phyloP scores from a whole-genome alignment of 75 land plant species.

The Larix kaempferi region DNA sequence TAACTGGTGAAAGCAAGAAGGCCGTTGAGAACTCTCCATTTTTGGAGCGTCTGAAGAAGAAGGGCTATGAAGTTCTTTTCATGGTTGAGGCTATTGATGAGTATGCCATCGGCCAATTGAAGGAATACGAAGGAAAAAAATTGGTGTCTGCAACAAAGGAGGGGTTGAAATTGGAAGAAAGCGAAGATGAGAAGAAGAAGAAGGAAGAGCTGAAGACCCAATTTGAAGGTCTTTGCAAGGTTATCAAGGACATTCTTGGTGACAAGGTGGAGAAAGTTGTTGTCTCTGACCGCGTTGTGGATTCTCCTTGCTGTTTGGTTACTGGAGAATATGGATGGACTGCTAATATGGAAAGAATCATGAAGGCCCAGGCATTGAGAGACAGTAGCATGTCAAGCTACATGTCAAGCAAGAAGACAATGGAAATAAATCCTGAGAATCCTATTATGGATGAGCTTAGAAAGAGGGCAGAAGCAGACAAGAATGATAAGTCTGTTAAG shows the following conservation, averaged over 20 bases:
- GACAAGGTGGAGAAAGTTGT: slow-evolving; percentile 81
- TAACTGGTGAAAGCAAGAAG: slow-evolving; percentile 65
- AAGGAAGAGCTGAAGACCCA: slow-evolving; percentile 59
- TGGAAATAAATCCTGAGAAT: slow-evolving; percentile 74
- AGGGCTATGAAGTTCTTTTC: slow-evolving; percentile 67
- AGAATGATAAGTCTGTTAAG: slow-evolving; percentile 67
- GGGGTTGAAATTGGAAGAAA: slow-evolving; percentile 61
- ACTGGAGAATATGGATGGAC: slow-evolving; percentile 89
- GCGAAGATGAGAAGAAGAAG: slow-evolving; percentile 74
- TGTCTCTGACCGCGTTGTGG: slow-evolving; percentile 68
- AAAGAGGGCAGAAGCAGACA: slow-evolving; percentile 52
- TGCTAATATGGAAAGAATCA: slow-evolving; percentile 85
- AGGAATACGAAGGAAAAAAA: slow-evolving; percentile 72
- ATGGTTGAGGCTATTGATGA: slow-evolving; percentile 86
- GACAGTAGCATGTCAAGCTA: slow-evolving; percentile 72
- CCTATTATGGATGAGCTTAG: slow-evolving; percentile 65
- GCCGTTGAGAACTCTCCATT: slow-evolving; percentile 84
- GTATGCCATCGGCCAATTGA: slow-evolving; percentile 62
- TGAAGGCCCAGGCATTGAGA: slow-evolving; percentile 85
- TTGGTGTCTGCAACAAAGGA: slow-evolving; percentile 70
- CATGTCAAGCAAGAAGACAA: slow-evolving; percentile 69
- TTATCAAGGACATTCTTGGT: slow-evolving; percentile 69
- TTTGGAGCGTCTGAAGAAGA: slow-evolving; percentile 73
- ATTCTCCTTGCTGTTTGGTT: slow-evolving; percentile 76
- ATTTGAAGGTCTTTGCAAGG: slow-evolving; percentile 79